These are phyloP conservation scores for Cutaneotrichosporon sp. DNA, from an alignment of 1,284 basidiomycete genomes.

Conservation along the genomic window DNA sequence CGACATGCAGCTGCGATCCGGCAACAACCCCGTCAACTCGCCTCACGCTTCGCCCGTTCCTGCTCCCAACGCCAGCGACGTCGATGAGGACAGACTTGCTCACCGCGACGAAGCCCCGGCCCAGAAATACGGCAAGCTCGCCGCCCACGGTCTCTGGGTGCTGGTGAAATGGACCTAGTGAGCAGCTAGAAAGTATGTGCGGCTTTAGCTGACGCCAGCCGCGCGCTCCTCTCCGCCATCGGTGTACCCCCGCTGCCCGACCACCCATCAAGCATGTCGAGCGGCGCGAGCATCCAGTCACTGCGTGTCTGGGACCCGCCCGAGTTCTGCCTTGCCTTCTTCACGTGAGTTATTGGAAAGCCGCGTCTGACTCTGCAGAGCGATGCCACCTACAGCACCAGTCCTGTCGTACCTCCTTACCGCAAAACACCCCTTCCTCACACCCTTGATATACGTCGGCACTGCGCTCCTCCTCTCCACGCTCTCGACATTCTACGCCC, in stretches of 20 bases:
- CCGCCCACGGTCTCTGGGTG: constrained; percentile 5
- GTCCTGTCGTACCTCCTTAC: constrained; percentile 37
- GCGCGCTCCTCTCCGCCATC: constrained; percentile 27
- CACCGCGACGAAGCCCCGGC: background rate
- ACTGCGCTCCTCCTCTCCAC: constrained; percentile 34
- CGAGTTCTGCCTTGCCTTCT: constrained; percentile 46
- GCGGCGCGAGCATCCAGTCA: constrained; percentile 37
- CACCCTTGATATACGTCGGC: constrained; percentile 30
- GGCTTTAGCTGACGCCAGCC: constrained; percentile 15
- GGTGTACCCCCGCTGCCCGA: constrained; percentile 18
- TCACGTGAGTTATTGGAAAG: constrained; percentile 29
- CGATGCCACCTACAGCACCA: constrained; percentile 37
- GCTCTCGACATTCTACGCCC: constrained; percentile 32
- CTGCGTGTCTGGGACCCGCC: constrained; percentile 47
- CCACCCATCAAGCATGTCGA: background rate
- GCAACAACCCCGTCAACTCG: constrained; percentile 27
- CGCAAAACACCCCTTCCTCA: constrained; percentile 34
- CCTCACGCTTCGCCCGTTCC: constrained; percentile 38
- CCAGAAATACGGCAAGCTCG: background rate
- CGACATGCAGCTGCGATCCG: constrained; percentile 42
- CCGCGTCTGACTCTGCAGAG: constrained; percentile 20
- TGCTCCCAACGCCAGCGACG: constrained; percentile 14
- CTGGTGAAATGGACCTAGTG: constrained; percentile 29
- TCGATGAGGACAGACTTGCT: background rate
- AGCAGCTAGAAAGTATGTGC: constrained; percentile 2